Percentiles rank a stretch among this genome's conserved stretches.
Evolutionary conservation across 2,329 filamentous ascomycete genomes (phyloP).

Genomic region (Penicillium sumatraense): DNA sequence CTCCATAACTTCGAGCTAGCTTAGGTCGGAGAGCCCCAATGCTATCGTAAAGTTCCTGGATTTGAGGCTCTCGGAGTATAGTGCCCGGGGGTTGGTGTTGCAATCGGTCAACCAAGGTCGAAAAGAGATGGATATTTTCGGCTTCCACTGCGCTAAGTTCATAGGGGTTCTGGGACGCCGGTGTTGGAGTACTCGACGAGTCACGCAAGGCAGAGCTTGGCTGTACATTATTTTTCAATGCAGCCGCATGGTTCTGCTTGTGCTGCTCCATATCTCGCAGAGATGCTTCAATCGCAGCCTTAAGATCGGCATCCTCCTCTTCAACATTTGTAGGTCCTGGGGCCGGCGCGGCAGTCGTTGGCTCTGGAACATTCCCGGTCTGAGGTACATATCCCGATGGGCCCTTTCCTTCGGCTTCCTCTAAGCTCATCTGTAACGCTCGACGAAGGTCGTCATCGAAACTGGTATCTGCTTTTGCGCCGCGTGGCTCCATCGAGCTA

Average conservation of each 20-base stretch:
- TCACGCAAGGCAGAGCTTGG: slow-evolving; percentile 55
- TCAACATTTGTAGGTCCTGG: slow-evolving; percentile 55
- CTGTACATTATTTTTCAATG: slow-evolving; percentile 77
- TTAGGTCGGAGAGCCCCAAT: slow-evolving; percentile 94
- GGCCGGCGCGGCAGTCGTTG: slow-evolving; percentile 46
- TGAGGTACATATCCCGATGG: slow-evolving; percentile 74
- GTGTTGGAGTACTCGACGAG: slow-evolving; percentile 48
- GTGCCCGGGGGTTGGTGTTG: slow-evolving; percentile 96
- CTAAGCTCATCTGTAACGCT: slow-evolving; percentile 93
- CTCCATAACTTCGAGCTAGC: slow-evolving; percentile 90
- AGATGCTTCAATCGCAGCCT: slow-evolving; percentile 93
- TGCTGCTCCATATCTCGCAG: slow-evolving; percentile 97
- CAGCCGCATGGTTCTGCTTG: slow-evolving; percentile 85
- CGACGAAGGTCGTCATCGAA: slow-evolving; percentile 95
- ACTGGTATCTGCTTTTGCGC: slow-evolving; percentile 82
- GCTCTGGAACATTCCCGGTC: slow-evolving; percentile 48
- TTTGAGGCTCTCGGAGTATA: slow-evolving; percentile 94
- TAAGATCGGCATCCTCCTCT: slow-evolving; percentile 90
- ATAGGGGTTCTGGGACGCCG: slow-evolving; percentile 86
- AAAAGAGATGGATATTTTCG: slow-evolving; percentile 96
- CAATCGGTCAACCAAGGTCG: slow-evolving; percentile 89
- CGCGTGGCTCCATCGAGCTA: slow-evolving; percentile 86
- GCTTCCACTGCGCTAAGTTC: slow-evolving; percentile 92
- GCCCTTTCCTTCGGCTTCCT: slow-evolving; percentile 80
- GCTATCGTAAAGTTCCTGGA: slow-evolving; percentile 96